These are phyloP conservation scores for Leishmania turanica DNA, from an alignment of 208 protist genomes.

Conservation along the genomic window DNA sequence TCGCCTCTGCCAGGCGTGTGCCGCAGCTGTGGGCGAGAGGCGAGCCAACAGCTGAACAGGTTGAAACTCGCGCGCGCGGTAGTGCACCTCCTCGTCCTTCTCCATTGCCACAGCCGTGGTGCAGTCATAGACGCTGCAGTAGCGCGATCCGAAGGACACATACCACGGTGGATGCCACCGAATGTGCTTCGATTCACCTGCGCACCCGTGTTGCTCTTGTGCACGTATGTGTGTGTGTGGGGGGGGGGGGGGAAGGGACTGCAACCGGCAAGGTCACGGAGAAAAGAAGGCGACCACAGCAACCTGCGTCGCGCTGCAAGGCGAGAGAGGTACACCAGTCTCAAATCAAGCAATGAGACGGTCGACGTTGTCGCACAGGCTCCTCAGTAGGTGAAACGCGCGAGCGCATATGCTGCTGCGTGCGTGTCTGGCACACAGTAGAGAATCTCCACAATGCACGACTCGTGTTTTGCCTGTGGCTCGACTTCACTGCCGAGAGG, in stretches of 20 bases:
- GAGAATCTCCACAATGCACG: background rate
- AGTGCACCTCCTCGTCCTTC: background rate
- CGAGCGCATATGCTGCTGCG: background rate
- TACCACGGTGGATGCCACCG: background rate
- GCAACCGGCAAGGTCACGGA: too few species aligned
- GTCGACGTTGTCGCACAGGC: background rate
- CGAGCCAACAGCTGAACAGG: background rate
- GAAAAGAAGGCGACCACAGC: background rate
- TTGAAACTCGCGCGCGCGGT: background rate
- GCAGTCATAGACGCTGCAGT: background rate
- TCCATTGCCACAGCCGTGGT: background rate
- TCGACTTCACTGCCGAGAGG: background rate
- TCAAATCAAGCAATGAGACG: background rate
- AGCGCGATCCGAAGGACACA: background rate
- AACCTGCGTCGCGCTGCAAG: background rate
- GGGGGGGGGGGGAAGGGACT: too few species aligned
- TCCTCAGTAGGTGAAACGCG: background rate
- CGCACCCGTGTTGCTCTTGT: background rate
- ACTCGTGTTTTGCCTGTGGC: background rate
- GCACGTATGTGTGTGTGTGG: background rate
- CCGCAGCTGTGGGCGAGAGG: conserved; percentile 5
- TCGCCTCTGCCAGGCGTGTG: background rate
- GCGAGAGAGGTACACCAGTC: background rate
- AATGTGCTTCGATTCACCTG: background rate
- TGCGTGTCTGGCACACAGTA: background rate